Evolutionary conservation across 345 rosid genomes (phyloP).

Genomic region (Brassica incana): DNA sequence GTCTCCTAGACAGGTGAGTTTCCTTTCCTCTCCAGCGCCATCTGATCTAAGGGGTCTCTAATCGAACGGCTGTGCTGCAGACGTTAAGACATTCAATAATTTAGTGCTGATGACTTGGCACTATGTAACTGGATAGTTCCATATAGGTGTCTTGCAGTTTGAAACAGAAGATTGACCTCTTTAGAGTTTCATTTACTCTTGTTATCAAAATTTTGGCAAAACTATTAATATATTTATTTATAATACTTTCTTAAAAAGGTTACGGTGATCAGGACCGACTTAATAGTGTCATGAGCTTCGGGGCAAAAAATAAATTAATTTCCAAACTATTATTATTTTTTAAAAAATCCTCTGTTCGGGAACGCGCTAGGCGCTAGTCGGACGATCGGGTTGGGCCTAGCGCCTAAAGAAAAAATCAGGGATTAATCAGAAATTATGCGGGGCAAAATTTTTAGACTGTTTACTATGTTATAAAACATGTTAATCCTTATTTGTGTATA

Average conservation of each 20-base stretch:
- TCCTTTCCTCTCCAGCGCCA: neutral
- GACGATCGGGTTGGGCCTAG: no score
- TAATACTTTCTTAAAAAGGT: neutral
- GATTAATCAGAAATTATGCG: no score
- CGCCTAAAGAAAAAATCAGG: no score
- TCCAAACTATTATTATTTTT: no score
- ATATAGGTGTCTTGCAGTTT: no score
- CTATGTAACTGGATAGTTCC: neutral
- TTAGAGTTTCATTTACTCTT: neutral
- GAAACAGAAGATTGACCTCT: neutral
- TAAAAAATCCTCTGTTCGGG: no score
- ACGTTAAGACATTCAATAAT: slow-evolving; percentile 9
- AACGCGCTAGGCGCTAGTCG: no score
- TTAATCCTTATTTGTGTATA: no score
- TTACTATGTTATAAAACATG: no score
- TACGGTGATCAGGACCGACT: neutral
- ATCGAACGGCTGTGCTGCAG: slow-evolving; percentile 29
- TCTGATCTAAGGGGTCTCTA: neutral
- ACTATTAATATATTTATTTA: neutral
- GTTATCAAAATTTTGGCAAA: neutral
- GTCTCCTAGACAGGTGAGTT: slow-evolving; percentile 1
- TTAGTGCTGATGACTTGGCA: slow-evolving; percentile 5
- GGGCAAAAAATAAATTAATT: no score
- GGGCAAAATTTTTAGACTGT: no score
- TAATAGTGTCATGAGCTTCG: no score